A percentile compares a stretch with the other conserved stretches of the same genome.
phyloP scores from a whole-genome alignment of 169 alveolate species.

The Amoebophrya sp. region DNA sequence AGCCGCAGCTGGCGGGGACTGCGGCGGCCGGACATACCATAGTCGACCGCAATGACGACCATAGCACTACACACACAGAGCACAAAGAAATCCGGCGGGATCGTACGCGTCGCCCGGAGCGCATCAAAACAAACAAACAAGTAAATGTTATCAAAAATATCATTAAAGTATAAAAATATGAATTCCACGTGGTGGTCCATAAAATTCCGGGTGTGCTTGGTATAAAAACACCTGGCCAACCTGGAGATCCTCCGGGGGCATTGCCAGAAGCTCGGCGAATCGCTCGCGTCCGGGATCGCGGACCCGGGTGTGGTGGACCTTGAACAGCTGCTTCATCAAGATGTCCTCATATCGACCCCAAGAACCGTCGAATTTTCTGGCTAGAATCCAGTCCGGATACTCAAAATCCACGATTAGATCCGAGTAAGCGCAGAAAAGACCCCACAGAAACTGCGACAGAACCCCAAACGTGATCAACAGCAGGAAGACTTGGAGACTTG shows the following conservation, averaged over 20 bases:
- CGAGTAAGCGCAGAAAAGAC: not conserved
- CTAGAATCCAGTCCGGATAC: not conserved
- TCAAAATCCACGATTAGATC: not conserved
- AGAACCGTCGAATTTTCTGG: not conserved
- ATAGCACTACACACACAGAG: no score
- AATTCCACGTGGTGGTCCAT: no score
- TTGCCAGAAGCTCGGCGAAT: not conserved
- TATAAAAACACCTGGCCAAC: not conserved
- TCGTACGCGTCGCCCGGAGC: no score
- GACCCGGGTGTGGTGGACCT: not conserved
- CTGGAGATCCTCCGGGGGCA: slow-evolving; percentile 17
- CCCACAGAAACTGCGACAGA: not conserved
- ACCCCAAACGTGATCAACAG: not conserved
- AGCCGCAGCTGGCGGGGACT: no score
- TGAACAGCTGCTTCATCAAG: not conserved
- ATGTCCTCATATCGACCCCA: not conserved
- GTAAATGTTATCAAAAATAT: no score
- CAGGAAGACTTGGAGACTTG: not conserved
- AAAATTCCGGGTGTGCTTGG: not conserved
- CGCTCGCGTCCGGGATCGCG: not conserved
- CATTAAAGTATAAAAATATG: no score
- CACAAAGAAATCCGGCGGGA: no score
- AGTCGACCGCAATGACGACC: no score
- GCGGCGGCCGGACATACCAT: no score
- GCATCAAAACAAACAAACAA: no score